Conservation (phyloP, 2,329 filamentous ascomycete species). For the Aspergillus versicolor region DNA sequence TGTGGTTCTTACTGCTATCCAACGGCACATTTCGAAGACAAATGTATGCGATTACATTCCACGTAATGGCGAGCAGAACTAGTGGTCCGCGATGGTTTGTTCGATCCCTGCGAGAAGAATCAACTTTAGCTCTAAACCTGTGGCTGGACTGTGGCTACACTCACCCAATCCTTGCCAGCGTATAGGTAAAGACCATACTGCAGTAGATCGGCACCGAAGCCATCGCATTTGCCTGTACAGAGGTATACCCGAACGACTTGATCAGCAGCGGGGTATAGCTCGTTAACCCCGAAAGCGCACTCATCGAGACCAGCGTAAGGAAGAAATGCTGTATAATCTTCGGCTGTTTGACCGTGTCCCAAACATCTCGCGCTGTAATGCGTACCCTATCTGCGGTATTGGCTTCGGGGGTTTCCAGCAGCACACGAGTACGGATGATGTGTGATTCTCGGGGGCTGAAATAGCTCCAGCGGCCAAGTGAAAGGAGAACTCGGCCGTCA, state of each 20-base stretch:
- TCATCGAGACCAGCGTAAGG: background rate
- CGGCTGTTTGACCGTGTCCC: background rate
- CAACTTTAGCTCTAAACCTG: background rate
- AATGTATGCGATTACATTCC: background rate
- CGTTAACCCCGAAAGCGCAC: background rate
- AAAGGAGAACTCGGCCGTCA: background rate
- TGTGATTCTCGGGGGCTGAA: background rate
- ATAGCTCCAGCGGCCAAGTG: background rate
- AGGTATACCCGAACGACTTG: background rate
- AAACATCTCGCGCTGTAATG: background rate
- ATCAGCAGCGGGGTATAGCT: background rate
- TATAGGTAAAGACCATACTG: background rate
- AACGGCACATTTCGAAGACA: background rate
- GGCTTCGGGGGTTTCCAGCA: background rate
- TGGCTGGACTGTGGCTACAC: background rate
- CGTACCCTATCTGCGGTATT: background rate
- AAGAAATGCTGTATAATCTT: background rate
- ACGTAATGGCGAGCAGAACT: background rate
- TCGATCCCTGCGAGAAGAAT: background rate
- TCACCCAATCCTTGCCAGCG: background rate
- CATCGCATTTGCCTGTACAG: background rate
- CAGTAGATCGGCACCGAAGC: background rate
- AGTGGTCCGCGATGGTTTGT: background rate
- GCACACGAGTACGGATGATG: background rate
- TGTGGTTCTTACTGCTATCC: background rate